phyloP scores from a whole-genome alignment of 2,329 filamentous ascomycete genomes.

The Triangularia setosa region DNA sequence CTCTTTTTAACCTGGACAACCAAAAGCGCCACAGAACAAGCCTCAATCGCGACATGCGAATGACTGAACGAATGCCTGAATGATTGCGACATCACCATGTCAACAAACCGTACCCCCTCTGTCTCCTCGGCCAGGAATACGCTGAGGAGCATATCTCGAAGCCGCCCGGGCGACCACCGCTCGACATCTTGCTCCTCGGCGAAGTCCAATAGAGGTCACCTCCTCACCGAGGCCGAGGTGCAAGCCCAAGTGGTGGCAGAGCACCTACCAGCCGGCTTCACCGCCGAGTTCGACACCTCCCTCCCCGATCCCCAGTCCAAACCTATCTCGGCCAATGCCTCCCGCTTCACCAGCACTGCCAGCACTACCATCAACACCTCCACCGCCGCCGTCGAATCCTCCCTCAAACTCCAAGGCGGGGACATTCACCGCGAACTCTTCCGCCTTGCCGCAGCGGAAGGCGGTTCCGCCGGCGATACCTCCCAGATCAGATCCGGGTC shows the following conservation, averaged over 20 bases:
- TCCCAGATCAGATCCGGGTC: neutral
- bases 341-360: conserved; percentile 19
- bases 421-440: conserved; percentile 77
- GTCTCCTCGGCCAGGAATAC: neutral
- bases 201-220: conserved; percentile 7
- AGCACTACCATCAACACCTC: neutral
- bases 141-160: neutral
- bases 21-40: neutral
- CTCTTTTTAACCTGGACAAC: neutral
- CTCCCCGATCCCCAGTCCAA: neutral
- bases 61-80: neutral
- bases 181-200: neutral
- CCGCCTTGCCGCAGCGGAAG: conserved; percentile 60
- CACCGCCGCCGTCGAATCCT: conserved; percentile 52
- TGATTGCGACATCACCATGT: neutral
- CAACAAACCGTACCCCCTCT: neutral
- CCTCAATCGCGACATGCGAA: neutral
- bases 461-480: conserved; percentile 37
- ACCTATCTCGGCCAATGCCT: neutral
- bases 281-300: conserved; percentile 29
- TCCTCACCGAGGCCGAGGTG: conserved; percentile 5
- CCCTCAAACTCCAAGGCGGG: conserved; percentile 67
- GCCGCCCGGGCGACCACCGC: neutral
- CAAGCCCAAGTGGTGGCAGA: conserved; percentile 34
- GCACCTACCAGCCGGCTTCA: conserved; percentile 34